Conservation (phyloP, 495 filamentous ascomycete genomes). For the Poronia punctata region DNA sequence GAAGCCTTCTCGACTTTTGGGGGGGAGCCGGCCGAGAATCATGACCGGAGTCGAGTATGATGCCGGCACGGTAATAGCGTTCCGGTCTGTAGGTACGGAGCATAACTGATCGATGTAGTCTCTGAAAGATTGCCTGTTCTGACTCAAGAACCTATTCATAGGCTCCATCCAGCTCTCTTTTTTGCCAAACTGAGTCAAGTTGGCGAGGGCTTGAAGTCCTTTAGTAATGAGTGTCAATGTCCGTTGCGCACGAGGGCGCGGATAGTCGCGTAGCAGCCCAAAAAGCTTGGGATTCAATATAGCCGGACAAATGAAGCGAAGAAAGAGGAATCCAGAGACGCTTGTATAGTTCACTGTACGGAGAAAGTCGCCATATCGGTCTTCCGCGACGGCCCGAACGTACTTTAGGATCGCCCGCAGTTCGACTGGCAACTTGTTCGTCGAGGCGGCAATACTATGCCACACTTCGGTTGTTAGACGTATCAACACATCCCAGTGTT, state of each 20-base stretch:
- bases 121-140: slow-evolving; percentile 69
- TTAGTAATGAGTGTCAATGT: slow-evolving; percentile 93
- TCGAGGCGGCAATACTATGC: slow-evolving; percentile 70
- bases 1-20: slow-evolving; percentile 83
- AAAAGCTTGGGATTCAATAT: slow-evolving; percentile 96
- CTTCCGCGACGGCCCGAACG: slow-evolving; percentile 87
- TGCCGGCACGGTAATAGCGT: slow-evolving; percentile 60
- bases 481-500: slow-evolving; percentile 79
- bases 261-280: slow-evolving; percentile 80
- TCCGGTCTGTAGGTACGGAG: slow-evolving; percentile 65
- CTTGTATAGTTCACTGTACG: slow-evolving; percentile 91
- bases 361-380: slow-evolving; percentile 93
- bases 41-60: slow-evolving; percentile 90
- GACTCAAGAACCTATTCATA: slow-evolving; percentile 74
- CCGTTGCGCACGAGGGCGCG: slow-evolving; percentile 76
- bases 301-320: slow-evolving; percentile 93
- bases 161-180: slow-evolving; percentile 99
- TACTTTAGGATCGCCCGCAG: slow-evolving; percentile 84
- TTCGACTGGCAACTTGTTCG: slow-evolving; percentile 71
- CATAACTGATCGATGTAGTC: slow-evolving; percentile 83
- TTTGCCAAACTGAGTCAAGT: slow-evolving; percentile 85
- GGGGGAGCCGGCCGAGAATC: slow-evolving; percentile 77
- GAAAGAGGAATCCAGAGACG: slow-evolving; percentile 92
- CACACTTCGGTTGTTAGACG: slow-evolving; percentile 73
- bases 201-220: slow-evolving; percentile 88